These are phyloP conservation scores for Dactylellina cionopaga DNA, from an alignment of 2,329 filamentous ascomycete genomes.

Conservation along the genomic window DNA sequence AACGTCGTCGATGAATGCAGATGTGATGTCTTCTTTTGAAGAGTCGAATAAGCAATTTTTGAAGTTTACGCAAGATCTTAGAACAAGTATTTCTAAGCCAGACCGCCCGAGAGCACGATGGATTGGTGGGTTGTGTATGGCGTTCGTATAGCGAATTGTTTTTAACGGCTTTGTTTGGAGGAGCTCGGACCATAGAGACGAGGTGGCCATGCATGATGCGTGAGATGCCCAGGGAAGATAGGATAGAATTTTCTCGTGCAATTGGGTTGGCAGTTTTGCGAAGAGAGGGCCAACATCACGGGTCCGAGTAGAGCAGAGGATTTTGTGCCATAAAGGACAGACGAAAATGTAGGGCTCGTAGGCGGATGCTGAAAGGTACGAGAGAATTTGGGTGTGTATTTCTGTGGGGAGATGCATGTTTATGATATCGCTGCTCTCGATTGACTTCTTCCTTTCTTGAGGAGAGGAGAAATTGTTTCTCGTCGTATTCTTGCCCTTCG, in stretches of 20 bases:
- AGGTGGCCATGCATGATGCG: neutral
- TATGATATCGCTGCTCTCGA: too few species aligned
- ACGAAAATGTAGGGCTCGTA: neutral
- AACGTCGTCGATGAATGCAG: neutral
- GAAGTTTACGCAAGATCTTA: neutral
- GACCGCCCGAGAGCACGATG: neutral
- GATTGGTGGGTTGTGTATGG: neutral
- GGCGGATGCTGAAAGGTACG: neutral
- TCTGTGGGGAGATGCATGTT: slow-evolving; percentile 1
- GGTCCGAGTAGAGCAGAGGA: neutral
- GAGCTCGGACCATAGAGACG: neutral
- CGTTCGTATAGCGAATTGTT: neutral
- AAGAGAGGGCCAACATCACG: neutral
- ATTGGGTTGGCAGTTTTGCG: neutral
- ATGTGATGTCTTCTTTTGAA: neutral
- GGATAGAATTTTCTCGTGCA: slow-evolving; percentile 14
- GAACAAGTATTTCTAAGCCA: neutral
- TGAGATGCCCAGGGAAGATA: slow-evolving; percentile 7
- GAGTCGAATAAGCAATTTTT: too few species aligned
- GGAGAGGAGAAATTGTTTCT: neutral
- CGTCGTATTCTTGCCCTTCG: neutral
- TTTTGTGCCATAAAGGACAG: neutral
- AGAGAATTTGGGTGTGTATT: slow-evolving; percentile 20
- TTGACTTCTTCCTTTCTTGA: too few species aligned
- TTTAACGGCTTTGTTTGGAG: neutral